Evolutionary conservation across 352 stramenopile species (phyloP), one percentile per base, ranked within the genome.

Genomic region (Globisporangium recalcitrans): DNA sequence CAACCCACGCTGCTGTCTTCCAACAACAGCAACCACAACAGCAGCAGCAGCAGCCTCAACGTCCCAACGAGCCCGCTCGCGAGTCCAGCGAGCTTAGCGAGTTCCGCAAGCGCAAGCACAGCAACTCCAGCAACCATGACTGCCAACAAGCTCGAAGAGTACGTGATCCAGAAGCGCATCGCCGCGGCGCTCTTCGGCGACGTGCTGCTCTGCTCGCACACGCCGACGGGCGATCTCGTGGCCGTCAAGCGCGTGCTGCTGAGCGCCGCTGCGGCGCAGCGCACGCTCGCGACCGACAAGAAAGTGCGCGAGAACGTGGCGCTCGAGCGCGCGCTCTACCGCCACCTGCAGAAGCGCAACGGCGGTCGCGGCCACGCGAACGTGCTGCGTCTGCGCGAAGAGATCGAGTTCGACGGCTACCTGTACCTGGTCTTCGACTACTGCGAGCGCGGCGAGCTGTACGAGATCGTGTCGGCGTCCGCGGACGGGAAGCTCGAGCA

Each of bases 171-270:
- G 69, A 76, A 80, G 62, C 77, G 78, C 0, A 72, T 94, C 0
- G 80, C 81, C 44, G 78, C 83, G 4, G 81, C 85, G 47, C 80
- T 94, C 32, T 94, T 91, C 65, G 85, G 85, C 26, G 80, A 91
- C 60, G 82, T 94, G 67, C 69, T 94, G 49, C 72, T 94, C 53
- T 91, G 82, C 62, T 64, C 77, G 55, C 79, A 94, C 73, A 72
- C 74, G 46, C 76, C 78, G 11, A 78, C 79, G 14, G 75, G 74
- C 60, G 77, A 87, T 52, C 69, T 77, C 21, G 77, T 92, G 62
- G 85, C 82, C 36, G 81, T 94, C 46, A 94, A 94, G 73, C 80
- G 85, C 69, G 77, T 93, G 60, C 73, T 88, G 44, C 76, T 88
- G 53, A 87, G 76, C 63, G 80, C 79, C 4, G 80, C 82, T 9